Evolutionary conservation across 2,329 filamentous ascomycete genomes (phyloP), one percentile per base, ranked within the genome.

Genomic region (Aspergillus fijiensis): DNA sequence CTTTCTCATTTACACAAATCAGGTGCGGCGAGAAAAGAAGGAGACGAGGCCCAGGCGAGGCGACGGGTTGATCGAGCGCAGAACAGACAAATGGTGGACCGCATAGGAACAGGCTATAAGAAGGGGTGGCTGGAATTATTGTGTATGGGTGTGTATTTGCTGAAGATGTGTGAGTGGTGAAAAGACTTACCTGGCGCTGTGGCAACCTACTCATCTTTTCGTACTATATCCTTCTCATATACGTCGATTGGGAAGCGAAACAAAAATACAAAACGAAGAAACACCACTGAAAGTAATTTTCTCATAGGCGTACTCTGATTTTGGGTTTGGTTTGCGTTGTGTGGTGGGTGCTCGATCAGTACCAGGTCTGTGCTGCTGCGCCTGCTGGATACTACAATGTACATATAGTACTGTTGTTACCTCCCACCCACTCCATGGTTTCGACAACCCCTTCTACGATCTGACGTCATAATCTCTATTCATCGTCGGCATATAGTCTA

Each of bases 1-100:
- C 67, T 74, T 67, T 72, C 67, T 70, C 63, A 67, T 68, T 71
- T 63, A 65, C 62, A 65, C 70, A 66, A 63, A 67, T 68, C 39
- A 68, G 66, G 67, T 72, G 68, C 68, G 68, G 66, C 72, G 69
- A 70, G 72, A 66, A 69, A 70, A 69, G 69, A 69, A 69, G 69
- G 68, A 74, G 69, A 72, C 62, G 69, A 68, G 58, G 65, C 60
- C 27, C 63, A 72, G 64, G 65, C 60, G 64, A 72, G 64, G 65
- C 64, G 70, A 70, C 68, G 68, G 70, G 60, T 71, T 67, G 65
- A 65, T 68, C 66, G 60, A 69, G 68, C 62, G 66, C 63, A 62
- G 64, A 63, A 65, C 60, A 67, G 64, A 69, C 64, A 68, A 29
- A 63, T 63, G 65, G 65, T 69, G 67, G 66, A 70, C 63, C 67